These are phyloP conservation scores for Sanghuangporus weigelae DNA, from an alignment of 1,284 basidiomycete species.

Conservation along the genomic window DNA sequence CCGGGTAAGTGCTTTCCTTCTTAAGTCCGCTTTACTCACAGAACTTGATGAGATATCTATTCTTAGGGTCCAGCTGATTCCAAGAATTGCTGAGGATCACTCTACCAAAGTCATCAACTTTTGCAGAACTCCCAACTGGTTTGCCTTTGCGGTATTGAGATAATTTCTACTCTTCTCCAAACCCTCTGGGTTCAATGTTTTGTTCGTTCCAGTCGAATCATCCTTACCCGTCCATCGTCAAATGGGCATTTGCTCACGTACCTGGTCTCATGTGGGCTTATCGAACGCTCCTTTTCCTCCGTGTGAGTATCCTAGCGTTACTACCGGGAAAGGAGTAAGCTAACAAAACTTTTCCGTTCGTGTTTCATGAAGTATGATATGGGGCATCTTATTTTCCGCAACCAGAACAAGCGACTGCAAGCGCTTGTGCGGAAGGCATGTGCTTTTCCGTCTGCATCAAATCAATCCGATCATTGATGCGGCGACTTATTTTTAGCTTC, in stretches of 20 bases:
- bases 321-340: not conserved
- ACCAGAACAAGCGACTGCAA: slow-evolving; percentile 6
- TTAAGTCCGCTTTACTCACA: slow-evolving; percentile 8
- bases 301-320: slow-evolving; percentile 27
- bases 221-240: slow-evolving; percentile 35
- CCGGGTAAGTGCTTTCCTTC: slow-evolving; percentile 37
- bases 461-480: not conserved
- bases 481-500: slow-evolving; percentile 23
- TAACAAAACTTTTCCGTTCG: not conserved
- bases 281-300: slow-evolving; percentile 40
- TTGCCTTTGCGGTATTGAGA: slow-evolving; percentile 35
- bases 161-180: not conserved
- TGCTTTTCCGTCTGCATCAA: not conserved
- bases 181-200: not conserved
- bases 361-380: slow-evolving; percentile 9
- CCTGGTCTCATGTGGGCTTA: slow-evolving; percentile 43
- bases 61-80: slow-evolving; percentile 48
- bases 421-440: slow-evolving; percentile 9
- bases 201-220: slow-evolving; percentile 25
- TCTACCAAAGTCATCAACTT: slow-evolving; percentile 48
- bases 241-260: slow-evolving; percentile 45
- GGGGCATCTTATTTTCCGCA: slow-evolving; percentile 11
- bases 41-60: not conserved
- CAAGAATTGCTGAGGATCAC: slow-evolving; percentile 43
- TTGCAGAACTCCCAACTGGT: slow-evolving; percentile 46